A percentile compares a stretch with the other conserved stretches of the same genome.
These are phyloP conservation scores for Chlamydomonas asymmetrica DNA, from an alignment of 139 green algal species.

Conservation along the genomic window DNA sequence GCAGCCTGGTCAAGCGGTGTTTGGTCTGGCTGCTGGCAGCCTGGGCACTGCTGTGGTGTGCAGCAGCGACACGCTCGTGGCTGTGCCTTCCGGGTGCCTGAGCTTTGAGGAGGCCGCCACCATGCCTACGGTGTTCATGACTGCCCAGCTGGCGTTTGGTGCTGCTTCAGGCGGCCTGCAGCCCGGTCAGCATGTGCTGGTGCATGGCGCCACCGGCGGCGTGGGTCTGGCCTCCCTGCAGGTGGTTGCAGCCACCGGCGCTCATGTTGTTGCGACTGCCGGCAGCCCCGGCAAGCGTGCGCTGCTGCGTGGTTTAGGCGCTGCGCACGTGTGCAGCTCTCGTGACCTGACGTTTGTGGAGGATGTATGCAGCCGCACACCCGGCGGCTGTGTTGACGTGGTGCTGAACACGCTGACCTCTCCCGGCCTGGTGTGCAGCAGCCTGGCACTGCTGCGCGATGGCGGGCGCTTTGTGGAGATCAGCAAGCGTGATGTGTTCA, in stretches of 20 bases:
- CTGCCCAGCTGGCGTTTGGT: constrained; percentile 62
- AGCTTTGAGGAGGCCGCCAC: constrained; percentile 73
- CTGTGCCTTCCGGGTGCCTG: constrained; percentile 65
- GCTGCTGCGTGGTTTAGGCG: constrained; percentile 62
- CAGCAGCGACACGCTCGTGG: constrained; percentile 51
- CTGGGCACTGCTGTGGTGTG: constrained; percentile 67
- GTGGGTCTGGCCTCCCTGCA: constrained; percentile 82
- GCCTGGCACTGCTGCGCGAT: constrained; percentile 50
- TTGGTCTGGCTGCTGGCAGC: constrained; percentile 79
- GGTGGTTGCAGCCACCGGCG: constrained; percentile 47
- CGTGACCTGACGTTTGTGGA: constrained; percentile 69
- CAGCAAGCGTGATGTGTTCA: constrained; percentile 88
- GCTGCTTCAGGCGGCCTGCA: constrained; percentile 26
- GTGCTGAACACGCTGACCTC: constrained; percentile 87
- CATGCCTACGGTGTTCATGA: constrained; percentile 83
- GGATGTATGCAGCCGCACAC: constrained; percentile 34
- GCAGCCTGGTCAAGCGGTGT: constrained; percentile 66
- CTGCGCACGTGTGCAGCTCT: constrained; percentile 52
- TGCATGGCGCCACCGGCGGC: constrained; percentile 77
- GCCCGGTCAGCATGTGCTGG: constrained; percentile 53
- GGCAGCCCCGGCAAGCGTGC: constrained; percentile 72
- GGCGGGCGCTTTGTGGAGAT: constrained; percentile 83
- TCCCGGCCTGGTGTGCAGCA: constrained; percentile 78
- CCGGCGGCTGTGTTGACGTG: constrained; percentile 38
- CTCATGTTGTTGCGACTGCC: constrained; percentile 59